Evolutionary conservation across 805 yeast species (phyloP), one percentile per base, ranked within the genome.

Genomic region (Candida khao-thaluensis): DNA sequence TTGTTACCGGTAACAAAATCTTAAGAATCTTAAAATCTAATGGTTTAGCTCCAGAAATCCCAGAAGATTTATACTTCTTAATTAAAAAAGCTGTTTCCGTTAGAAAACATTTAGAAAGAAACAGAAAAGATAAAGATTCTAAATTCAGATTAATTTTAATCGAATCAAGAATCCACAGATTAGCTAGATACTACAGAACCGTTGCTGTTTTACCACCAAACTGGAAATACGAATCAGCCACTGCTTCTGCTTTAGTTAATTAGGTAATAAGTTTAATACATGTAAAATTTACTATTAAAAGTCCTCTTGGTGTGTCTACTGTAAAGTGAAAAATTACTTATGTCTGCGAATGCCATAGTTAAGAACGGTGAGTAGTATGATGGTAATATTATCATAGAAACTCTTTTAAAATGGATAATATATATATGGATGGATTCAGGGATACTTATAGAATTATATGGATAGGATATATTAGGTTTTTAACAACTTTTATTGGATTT

Each of bases 191-290:
- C 95, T 93, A 93, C 96, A 91, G 96, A 88, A 87, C 96, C 64
- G 96, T 88, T 64, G 80, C 95, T 68, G 98, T 93, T 65, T 84
- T 93, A 70, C 99, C 99, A 64, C 98, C 99, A 72, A 90, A 85
- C 93, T 93, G 99, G 99, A 93, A 93, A 81, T 93, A 86, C 95
- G 99, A 93, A 82, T 91, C 99, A 60, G 96, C 99, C 71, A 93
- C 99, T 69, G 99, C 99, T 70, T 93, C 99, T 66, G 95, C 99
- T 75, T 83, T 93, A 76, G 99, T 93, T 69, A 91, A 91, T 86
- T 93, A 89, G 76, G 16, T 22, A n/a, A n/a, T n/a, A n/a, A n/a
- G n/a, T n/a, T n/a, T n/a, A n/a, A n/a, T n/a, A n/a, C n/a, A 27
- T 35, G 38, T 26, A 26, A 18, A 17, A 26, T 18, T 35, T 26